Conservation (phyloP, 345 rosid species). For the Ailanthus altissimus region DNA sequence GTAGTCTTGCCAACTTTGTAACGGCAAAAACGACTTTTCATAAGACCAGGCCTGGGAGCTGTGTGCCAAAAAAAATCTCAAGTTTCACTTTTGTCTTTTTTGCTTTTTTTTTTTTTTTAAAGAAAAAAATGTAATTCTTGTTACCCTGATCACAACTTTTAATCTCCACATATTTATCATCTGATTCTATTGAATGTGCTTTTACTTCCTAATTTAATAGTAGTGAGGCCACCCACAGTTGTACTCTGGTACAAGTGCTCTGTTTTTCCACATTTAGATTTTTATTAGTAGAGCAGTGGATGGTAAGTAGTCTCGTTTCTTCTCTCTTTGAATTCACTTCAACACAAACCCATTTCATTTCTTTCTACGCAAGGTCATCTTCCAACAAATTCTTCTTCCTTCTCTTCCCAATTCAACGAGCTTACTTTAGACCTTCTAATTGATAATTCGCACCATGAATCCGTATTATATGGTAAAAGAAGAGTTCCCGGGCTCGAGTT, state of each 20-base stretch:
- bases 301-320: not conserved
- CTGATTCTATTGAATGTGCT: not conserved
- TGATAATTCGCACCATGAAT: slow-evolving; percentile 38
- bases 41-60: not conserved
- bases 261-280: not conserved
- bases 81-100: not conserved
- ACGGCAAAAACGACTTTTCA: slow-evolving; percentile 32
- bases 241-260: not conserved
- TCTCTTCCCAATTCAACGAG: too few species aligned
- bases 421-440: not conserved
- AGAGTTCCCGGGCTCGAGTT: slow-evolving; percentile 39
- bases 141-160: too few species aligned
- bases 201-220: not conserved
- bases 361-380: not conserved
- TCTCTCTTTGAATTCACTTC: too few species aligned
- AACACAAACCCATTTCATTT: not conserved
- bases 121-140: too few species aligned
- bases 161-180: not conserved
- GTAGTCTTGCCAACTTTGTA: not conserved
- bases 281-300: not conserved
- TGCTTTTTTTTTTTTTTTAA: not conserved
- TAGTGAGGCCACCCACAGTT: not conserved
- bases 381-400: not conserved
- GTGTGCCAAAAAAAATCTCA: not conserved
- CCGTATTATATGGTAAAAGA: slow-evolving; percentile 42